Percentiles rank a stretch among this genome's conserved stretches.
phyloP scores from a whole-genome alignment of 2,329 filamentous ascomycete species.

The Zasmidium cellare region DNA sequence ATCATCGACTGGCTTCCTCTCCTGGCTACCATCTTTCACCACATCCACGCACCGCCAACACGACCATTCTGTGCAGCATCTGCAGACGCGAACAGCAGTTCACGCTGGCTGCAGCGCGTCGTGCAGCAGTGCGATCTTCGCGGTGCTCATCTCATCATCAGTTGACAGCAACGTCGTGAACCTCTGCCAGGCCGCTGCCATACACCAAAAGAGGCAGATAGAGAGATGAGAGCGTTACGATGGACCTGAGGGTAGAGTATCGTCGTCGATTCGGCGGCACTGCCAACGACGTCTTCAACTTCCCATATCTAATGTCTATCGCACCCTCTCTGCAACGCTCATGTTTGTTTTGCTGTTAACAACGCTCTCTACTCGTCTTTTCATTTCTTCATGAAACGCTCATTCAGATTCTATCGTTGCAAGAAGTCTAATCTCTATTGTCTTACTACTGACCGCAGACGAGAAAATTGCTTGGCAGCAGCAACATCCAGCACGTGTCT shows the following conservation, averaged over 20 bases:
- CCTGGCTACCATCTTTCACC: neutral
- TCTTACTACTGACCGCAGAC: neutral
- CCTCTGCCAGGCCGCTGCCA: neutral
- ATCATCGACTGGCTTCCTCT: neutral
- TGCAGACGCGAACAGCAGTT: slow-evolving; percentile 1
- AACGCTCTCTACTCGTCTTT: neutral
- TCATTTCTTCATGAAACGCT: neutral
- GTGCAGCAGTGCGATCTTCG: neutral
- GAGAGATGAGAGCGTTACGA: slow-evolving; percentile 6
- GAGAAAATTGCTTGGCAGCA: neutral
- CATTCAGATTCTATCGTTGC: neutral
- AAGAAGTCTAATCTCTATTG: neutral
- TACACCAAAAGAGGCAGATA: neutral
- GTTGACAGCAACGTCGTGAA: slow-evolving; percentile 8
- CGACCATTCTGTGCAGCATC: neutral
- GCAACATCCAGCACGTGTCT: neutral
- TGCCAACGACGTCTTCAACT: neutral
- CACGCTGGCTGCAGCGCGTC: neutral
- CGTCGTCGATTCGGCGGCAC: neutral
- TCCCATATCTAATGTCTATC: neutral
- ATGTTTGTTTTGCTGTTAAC: neutral
- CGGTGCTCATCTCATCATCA: slow-evolving; percentile 5
- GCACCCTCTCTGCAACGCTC: too few species aligned
- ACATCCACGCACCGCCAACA: neutral
- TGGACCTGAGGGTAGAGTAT: slow-evolving; percentile 1